Evolutionary conservation across 495 filamentous ascomycete genomes (phyloP), one percentile per base, ranked within the genome.

Genomic region (Viridothelium virens): DNA sequence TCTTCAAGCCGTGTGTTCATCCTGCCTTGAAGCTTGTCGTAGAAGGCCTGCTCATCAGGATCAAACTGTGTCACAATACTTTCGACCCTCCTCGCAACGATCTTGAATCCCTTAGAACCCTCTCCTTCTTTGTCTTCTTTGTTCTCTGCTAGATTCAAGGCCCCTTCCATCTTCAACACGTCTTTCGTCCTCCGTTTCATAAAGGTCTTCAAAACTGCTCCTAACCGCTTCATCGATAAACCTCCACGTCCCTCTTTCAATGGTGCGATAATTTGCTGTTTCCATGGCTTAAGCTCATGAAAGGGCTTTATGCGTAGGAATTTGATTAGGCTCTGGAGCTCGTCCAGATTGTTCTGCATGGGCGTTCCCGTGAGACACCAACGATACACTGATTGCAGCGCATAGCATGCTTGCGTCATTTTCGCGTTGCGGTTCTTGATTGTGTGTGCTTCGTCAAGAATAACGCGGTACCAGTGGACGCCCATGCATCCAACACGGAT

Each of bases 401-500:
- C 88, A 74, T 85, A 98, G 63, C 86, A 89, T 18, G 93, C 91
- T 71, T 96, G 87, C 0, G 94, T 94, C 10, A 88, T 87, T 77
- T 98, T 98, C 16, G 94, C 92, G 72, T 94, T 96, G 34, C 92
- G 87, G 75, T 98, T 98, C 77, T 97, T 97, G 81, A 98, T 97
- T 34, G 89, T 95, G 76, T 97, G 94, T 3, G 94, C 94, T 78
- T 98, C 94, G 68, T 98, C 94, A 16, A 97, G 83, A 62, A 98
- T 93, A 67, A 97, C 85, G 25, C 94, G 89, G 74, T 91, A 97
- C 94, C 94, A 98, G 73, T 92, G 86, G 7, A 96, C 78, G 59
- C 90, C 91, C 71, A 97, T 96, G 66, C 92, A 90, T 10, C 92
- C 93, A 48, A 87, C 83, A 69, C 92, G 88, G 25, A 86, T 78